Base-by-base conservation (phyloP, 176 grass and related monocot species). In the Alopecurus myosuroides region DNA sequence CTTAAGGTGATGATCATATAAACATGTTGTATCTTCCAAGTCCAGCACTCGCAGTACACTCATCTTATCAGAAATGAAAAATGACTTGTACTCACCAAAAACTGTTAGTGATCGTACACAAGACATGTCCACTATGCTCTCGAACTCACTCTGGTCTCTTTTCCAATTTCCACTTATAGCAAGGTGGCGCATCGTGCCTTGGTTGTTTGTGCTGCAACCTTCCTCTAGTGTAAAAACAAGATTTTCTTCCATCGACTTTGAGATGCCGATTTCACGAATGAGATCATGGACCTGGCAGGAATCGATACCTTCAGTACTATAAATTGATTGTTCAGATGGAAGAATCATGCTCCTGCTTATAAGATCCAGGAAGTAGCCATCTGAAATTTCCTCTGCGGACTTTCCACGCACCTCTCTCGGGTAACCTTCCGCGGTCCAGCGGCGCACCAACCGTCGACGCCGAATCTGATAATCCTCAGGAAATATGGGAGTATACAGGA, bases 371-470 rank as follows among this genome's bases (percentile, higher is more conserved):
- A 84, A 67, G 23, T 81, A 84, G 2, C 0, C 0, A 2, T 77
- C 5, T 0, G 23, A 53, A 63, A 83, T 8, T 37, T 86, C 35
- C 0, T 81, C 60, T 0, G 1, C 3, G 3, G 22, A 58, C 7
- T 5, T 92, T 0, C 11, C 39, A 12, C 0, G 15, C 0, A 26
- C 8, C 11, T 28, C 50, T 2, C 10, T 23, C 39, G 76, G 37
- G 17, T 78, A 85, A 28, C 82, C 86, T 23, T 88, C 82, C 1
- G 86, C 86, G 3, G 17, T 61, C 86, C 90, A 92, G 2, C 86
- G 37, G 0, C 42, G 26, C 19, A 34, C 10, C 28, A 92, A 80
- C 1, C 82, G 25, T 55, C 29, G 45, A 0, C 77, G 6, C 0
- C 25, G 25, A 35, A 90, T 31, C 3, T 17, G 23, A 2, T 64